Percentiles rank a stretch among this genome's conserved stretches.
Evolutionary conservation across 805 yeast genomes (phyloP).

Genomic region (Suhomyces canberraensis): DNA sequence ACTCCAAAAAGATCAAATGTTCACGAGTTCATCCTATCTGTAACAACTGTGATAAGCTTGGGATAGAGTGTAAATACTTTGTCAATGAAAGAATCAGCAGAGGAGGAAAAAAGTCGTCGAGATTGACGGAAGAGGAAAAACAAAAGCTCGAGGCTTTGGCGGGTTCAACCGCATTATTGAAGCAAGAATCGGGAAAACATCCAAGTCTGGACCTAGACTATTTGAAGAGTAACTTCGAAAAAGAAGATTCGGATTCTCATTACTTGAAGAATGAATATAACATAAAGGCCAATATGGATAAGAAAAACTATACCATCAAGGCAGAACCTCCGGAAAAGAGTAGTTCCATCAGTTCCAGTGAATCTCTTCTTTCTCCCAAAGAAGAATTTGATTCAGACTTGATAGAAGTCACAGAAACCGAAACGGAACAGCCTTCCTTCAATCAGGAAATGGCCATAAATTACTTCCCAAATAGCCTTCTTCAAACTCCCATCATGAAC

Average conservation of each 20-base stretch:
- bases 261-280: neutral
- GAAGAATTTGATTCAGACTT: too few relatives aligned
- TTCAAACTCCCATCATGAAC: conserved; percentile 30
- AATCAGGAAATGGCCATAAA: neutral
- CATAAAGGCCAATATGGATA: neutral
- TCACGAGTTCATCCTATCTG: conserved; percentile 59
- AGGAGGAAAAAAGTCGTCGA: conserved; percentile 30
- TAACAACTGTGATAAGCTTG: conserved; percentile 47
- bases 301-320: neutral
- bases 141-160: conserved; percentile 48
- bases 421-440: neutral
- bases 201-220: too few relatives aligned
- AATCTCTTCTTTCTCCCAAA: neutral
- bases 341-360: neutral
- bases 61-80: conserved; percentile 51
- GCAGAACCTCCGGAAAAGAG: neutral
- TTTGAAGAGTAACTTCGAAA: neutral
- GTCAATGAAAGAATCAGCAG: conserved; percentile 54
- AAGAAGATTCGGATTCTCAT: neutral
- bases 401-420: too few relatives aligned
- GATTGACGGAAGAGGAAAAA: conserved; percentile 5
- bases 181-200: neutral
- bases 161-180: neutral
- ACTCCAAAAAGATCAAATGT: conserved; percentile 60
- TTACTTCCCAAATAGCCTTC: conserved; percentile 6